A percentile compares a stretch with the other conserved stretches of the same genome.
These are phyloP conservation scores for Saccharomycopsis oosterbeekiorum DNA, from an alignment of 805 yeast species.

Conservation along the genomic window DNA sequence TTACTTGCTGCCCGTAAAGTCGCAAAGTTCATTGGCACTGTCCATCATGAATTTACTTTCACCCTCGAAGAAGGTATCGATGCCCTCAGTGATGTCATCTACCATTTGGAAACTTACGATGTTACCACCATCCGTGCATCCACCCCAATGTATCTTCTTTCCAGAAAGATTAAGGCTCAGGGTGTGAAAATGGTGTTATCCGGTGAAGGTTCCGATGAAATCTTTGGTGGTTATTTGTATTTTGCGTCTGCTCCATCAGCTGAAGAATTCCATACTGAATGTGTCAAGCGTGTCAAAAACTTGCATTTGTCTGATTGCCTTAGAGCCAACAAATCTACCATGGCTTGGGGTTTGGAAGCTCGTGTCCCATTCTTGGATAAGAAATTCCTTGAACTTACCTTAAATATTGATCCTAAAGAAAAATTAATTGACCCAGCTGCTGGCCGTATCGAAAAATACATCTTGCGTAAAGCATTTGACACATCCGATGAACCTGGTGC, in stretches of 20 bases:
- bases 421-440: constrained; percentile 66
- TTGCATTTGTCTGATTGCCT: constrained; percentile 94
- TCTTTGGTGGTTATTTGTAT: constrained; percentile 96
- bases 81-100: constrained; percentile 87
- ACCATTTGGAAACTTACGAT: constrained; percentile 94
- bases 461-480: constrained; percentile 95
- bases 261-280: constrained; percentile 88
- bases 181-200: constrained; percentile 99
- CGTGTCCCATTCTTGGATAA: constrained; percentile 98
- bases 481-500: constrained; percentile 70
- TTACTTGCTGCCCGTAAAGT: constrained; percentile 92
- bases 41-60: constrained; percentile 97
- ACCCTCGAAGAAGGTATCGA: constrained; percentile 95
- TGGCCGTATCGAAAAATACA: constrained; percentile 88
- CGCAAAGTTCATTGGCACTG: constrained; percentile 90
- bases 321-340: constrained; percentile 97
- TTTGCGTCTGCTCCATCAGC: constrained; percentile 95
- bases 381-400: constrained; percentile 79
- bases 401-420: constrained; percentile 92
- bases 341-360: constrained; percentile 99
- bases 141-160: constrained; percentile 94
- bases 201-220: constrained; percentile 99
- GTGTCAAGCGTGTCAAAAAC: constrained; percentile 94
- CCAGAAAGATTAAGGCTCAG: constrained; percentile 97
- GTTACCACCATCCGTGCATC: constrained; percentile 99